Base-by-base conservation (phyloP, 2,329 filamentous ascomycete species). In the Pseudogymnoascus sp. region DNA sequence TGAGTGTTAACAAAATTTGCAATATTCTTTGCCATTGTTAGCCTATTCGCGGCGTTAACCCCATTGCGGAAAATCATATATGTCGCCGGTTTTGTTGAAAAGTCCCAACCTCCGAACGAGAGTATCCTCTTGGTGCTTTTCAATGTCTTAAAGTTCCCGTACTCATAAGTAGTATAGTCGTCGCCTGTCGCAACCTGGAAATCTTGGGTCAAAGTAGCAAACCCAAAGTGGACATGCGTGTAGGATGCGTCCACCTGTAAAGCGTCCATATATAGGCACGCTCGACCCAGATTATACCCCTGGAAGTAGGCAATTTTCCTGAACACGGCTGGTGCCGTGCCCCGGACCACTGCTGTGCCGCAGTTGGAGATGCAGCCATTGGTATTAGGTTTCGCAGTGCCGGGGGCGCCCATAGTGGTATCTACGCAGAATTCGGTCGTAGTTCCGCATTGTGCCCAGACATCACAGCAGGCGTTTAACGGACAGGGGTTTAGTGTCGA, bases 61-160 rank as follows among this genome's bases (percentile, higher is more conserved):
- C 62, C 74, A 5, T 75, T 61, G 1, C 76, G 69, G 13, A 37
- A 37, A 37, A 36, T 36, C 36, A 37, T 37, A 37, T 36, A 36
- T 4, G 33, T 36, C 9, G 8, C 68, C 0, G 72, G 69, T 1
- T 70, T 67, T 0, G 77, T 79, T 0, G 73, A 77, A 62, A 76
- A 75, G 15, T 67, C 69, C 78, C 78, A 79, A 25, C 78, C 78
- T 15, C 78, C 77, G 65, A 80, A 74, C 0, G 75, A 74, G 8
- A 80, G 27, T 31, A 80, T 74, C 18, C 66, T 68, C 63, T 79
- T 76, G 42, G 72, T 12, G 8, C 67, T 67, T 0, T 18, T 64
- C 13, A 74, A 37, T 0, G 63, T 61, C 35, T 69, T 69, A 62
- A 78, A 77, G 21, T 21, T 5, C 69, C 60, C 12, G 33, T 10